Conservation (phyloP, 2,329 filamentous ascomycete genomes). For the Hirsutella rhossiliensis region DNA sequence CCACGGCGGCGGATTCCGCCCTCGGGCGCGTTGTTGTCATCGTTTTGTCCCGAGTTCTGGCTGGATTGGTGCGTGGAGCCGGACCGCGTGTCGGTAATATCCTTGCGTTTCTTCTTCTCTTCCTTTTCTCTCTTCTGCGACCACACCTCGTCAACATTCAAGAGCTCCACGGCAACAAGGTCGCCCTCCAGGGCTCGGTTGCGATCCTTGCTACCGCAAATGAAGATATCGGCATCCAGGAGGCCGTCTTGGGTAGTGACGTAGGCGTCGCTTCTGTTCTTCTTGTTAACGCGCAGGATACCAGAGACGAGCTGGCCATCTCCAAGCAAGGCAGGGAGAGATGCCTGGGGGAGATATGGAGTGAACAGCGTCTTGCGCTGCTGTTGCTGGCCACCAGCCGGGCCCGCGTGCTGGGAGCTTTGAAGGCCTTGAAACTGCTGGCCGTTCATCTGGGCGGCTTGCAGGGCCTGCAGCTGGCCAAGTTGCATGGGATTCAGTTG, state of each 20-base stretch:
- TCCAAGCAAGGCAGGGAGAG: conserved; percentile 75
- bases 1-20: conserved; percentile 85
- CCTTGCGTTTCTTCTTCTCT: conserved; percentile 99
- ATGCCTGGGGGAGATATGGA: conserved; percentile 91
- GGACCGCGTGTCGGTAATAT: conserved; percentile 83
- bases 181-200: conserved; percentile 96
- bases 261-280: conserved; percentile 97
- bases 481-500: conserved; percentile 81
- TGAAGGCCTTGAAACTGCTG: conserved; percentile 60
- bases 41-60: conserved; percentile 48
- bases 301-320: conserved; percentile 93
- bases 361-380: conserved; percentile 98
- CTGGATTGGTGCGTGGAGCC: conserved; percentile 63
- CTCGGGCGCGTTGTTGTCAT: conserved; percentile 53
- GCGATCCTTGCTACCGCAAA: conserved; percentile 96
- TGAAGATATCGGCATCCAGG: conserved; percentile 96
- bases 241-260: conserved; percentile 81
- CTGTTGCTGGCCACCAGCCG: conserved; percentile 56
- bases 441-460: conserved; percentile 73
- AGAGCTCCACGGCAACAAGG: conserved; percentile 85
- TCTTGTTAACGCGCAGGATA: conserved; percentile 97
- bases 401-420: conserved; percentile 61
- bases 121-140: conserved; percentile 98
- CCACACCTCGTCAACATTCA: conserved; percentile 98
- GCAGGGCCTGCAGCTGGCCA: conserved; percentile 81